phyloP scores from a whole-genome alignment of 345 rosid species.

The Brassica incana region DNA sequence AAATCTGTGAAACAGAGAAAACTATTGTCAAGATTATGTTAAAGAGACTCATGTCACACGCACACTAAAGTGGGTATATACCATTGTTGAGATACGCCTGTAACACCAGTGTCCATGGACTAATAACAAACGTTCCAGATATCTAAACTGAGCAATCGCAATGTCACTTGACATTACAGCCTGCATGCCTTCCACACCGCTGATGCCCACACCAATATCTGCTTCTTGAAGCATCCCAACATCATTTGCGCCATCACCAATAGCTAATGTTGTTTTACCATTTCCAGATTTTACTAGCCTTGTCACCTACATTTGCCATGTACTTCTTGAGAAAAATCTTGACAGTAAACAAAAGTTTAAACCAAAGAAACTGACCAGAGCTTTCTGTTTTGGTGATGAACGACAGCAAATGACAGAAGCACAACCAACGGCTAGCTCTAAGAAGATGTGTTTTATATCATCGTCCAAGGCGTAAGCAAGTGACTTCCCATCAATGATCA shows the following conservation, averaged over 20 bases:
- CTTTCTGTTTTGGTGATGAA: slow-evolving; percentile 96
- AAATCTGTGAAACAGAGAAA: slow-evolving; percentile 54
- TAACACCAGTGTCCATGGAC: slow-evolving; percentile 99
- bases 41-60: neutral
- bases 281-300: slow-evolving; percentile 84
- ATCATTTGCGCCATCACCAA: slow-evolving; percentile 98
- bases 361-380: slow-evolving; percentile 55
- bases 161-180: slow-evolving; percentile 97
- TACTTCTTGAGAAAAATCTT: slow-evolving; percentile 14
- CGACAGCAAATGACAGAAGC: slow-evolving; percentile 98
- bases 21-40: neutral
- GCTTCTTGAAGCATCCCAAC: slow-evolving; percentile 99
- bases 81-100: slow-evolving; percentile 85
- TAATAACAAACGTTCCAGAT: slow-evolving; percentile 83
- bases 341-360: neutral
- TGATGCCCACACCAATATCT: slow-evolving; percentile 90
- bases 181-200: slow-evolving; percentile 99
- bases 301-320: slow-evolving; percentile 64
- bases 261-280: slow-evolving; percentile 77
- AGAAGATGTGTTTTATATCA: slow-evolving; percentile 59
- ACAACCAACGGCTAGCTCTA: slow-evolving; percentile 78
- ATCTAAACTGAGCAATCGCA: slow-evolving; percentile 89
- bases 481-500: slow-evolving; percentile 94
- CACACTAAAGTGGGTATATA: neutral
- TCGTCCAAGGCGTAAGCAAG: slow-evolving; percentile 88